Percentiles rank a stretch among this genome's conserved stretches.
phyloP scores from a whole-genome alignment of 441 rosid species.

The Sinapis alba region DNA sequence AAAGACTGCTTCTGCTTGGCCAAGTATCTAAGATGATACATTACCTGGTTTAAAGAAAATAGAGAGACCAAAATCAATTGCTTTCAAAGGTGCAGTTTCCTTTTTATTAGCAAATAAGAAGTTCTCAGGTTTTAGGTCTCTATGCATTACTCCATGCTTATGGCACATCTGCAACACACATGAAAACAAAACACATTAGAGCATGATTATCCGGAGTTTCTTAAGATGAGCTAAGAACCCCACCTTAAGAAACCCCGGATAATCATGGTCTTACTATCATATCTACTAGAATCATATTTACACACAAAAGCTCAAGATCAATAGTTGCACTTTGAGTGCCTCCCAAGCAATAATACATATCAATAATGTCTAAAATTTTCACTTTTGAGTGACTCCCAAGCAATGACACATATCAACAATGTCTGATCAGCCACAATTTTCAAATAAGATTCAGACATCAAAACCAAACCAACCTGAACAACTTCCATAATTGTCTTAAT shows the following conservation, averaged over 20 bases:
- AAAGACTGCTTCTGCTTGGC: not conserved
- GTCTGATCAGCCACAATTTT: not conserved
- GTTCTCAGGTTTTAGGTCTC: constrained; percentile 68
- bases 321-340: not conserved
- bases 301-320: not conserved
- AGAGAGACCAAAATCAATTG: constrained; percentile 68
- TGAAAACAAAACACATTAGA: not conserved
- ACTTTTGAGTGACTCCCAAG: not conserved
- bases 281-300: not conserved
- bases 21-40: constrained; percentile 17
- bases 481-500: constrained; percentile 64
- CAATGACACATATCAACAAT: not conserved
- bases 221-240: too few species aligned
- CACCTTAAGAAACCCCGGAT: too few species aligned
- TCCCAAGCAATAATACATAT: not conserved
- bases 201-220: too few species aligned
- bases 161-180: constrained; percentile 54
- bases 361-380: not conserved
- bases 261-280: not conserved
- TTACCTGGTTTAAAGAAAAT: constrained; percentile 69
- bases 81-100: constrained; percentile 58
- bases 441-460: not conserved
- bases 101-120: constrained; percentile 61
- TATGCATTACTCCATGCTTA: constrained; percentile 63
- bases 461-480: constrained; percentile 51